Conservation (phyloP, 306 rosid genomes). For the Delonix regia region DNA sequence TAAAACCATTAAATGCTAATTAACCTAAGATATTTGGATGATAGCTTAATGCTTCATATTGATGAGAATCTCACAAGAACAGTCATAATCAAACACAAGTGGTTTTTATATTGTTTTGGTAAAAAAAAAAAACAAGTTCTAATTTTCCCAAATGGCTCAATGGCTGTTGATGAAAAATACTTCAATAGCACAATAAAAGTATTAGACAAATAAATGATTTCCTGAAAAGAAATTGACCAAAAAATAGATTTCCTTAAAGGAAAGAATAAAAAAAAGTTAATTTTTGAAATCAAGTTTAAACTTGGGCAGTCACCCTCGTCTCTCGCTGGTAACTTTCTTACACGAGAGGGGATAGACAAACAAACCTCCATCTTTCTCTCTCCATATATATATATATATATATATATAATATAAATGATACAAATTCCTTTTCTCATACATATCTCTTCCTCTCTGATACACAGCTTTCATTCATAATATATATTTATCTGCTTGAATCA, state of each 20-base stretch:
- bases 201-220: background rate
- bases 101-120: background rate
- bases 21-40: background rate
- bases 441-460: conserved; percentile 45
- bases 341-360: conserved; percentile 54
- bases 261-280: no score
- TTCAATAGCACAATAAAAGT: conserved; percentile 1
- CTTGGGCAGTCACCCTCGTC: conserved; percentile 54
- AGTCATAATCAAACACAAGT: background rate
- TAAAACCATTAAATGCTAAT: conserved; percentile 1
- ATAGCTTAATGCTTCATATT: background rate
- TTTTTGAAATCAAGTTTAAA: conserved; percentile 31
- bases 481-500: conserved; percentile 53
- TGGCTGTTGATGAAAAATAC: background rate
- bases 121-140: background rate
- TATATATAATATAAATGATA: conserved; percentile 29
- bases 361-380: conserved; percentile 35
- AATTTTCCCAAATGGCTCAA: conserved; percentile 17
- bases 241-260: no score
- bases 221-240: background rate
- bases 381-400: background rate
- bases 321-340: conserved; percentile 50
- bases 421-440: conserved; percentile 51
- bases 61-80: background rate
- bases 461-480: conserved; percentile 52